Percentiles rank a stretch among this genome's conserved stretches.
Conservation (phyloP, 2,329 filamentous ascomycete species). For the Paecilomyces sp. region DNA sequence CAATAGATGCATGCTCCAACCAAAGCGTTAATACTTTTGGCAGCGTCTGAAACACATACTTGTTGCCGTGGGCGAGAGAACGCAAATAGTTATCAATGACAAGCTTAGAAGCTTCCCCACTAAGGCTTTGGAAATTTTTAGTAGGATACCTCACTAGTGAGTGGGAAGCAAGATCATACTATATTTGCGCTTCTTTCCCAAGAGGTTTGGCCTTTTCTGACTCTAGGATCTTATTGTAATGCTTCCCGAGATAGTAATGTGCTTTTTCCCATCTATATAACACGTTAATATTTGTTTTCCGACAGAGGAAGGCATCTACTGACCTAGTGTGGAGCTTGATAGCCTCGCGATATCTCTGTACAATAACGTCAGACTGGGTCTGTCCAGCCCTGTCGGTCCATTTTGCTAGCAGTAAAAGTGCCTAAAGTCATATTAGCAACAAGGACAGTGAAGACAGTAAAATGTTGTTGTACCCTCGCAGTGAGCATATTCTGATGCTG, state of each 20-base stretch:
- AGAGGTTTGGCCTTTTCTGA: constrained; percentile 72
- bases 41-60: constrained; percentile 91
- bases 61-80: constrained; percentile 80
- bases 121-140: constrained; percentile 44
- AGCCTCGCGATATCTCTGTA: constrained; percentile 75
- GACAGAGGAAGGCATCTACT: not conserved
- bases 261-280: constrained; percentile 80
- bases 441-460: not conserved
- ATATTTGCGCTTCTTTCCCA: constrained; percentile 69
- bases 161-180: constrained; percentile 26
- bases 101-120: constrained; percentile 76
- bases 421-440: constrained; percentile 37
- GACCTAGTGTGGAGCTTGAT: constrained; percentile 35
- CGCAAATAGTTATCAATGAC: constrained; percentile 92
- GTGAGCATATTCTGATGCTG: constrained; percentile 46
- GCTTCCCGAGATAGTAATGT: constrained; percentile 91
- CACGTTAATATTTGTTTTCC: constrained; percentile 4
- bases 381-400: constrained; percentile 96
- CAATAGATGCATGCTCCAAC: constrained; percentile 78
- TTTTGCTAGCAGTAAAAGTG: constrained; percentile 83
- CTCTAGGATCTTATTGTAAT: constrained; percentile 94
- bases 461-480: constrained; percentile 28
- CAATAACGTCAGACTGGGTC: constrained; percentile 72
- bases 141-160: constrained; percentile 1
- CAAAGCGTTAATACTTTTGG: constrained; percentile 89